Evolutionary conservation across 2,329 filamentous ascomycete genomes (phyloP), one percentile per base, ranked within the genome.

Genomic region (Xylariomycetidae sp.): DNA sequence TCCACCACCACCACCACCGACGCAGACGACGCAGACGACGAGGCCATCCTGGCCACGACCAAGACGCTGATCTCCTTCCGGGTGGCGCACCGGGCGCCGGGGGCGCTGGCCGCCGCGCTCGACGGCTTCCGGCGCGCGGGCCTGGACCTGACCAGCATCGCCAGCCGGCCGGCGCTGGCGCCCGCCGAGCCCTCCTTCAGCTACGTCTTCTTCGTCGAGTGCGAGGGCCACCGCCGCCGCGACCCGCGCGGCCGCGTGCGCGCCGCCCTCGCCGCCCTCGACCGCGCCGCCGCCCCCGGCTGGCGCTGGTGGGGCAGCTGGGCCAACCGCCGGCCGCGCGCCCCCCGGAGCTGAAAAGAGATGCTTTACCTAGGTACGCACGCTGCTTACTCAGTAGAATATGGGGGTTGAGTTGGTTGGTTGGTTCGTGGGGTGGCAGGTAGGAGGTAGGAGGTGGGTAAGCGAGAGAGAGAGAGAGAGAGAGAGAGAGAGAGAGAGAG

Each of bases 171-270:
- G 5, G 88, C 85, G 49, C 73, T 84, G 4, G 23, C 27, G 13
- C 33, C 30, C 18, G 38, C 22, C 19, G 26, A 16, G 3, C 67
- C 46, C 77, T 83, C 43, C 14, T 96, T 94, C 76, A 80, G 93
- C 56, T 96, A 96, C 62, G 75, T 95, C 23, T 95, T 96, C 64
- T 89, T 96, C 54, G 80, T 95, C 19, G 90, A 96, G 66, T 88
- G 94, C 49, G 75, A 83, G 56, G 82, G 83, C 2, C 71, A 76
- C 55, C 63, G 61, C 45, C 49, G 57, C 35, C 57, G 61, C 30
- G 76, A 76, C 47, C 65, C 67, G 2, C 67, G 71, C 32, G 72
- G 69, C 4, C 66, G 68, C 40, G 82, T 78, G 17, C 58, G 89
- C 53, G 63, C 63, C 31, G 72, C 72, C 43, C 65, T 88, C 44